Conservation (phyloP, 768 basidiomycete species). For the Cystoderma amianthinum region DNA sequence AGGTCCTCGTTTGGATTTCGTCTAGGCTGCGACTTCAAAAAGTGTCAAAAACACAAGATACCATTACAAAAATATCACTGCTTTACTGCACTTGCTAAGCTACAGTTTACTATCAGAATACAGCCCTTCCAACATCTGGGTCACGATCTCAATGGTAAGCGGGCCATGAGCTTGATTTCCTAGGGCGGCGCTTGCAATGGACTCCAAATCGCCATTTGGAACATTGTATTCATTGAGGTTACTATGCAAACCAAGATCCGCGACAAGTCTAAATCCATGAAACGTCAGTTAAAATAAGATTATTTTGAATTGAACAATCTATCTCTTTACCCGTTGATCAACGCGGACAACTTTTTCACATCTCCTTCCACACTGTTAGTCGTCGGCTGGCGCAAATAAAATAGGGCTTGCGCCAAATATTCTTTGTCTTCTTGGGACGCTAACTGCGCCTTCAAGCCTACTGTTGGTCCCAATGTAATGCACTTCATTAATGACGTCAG, state of each 20-base stretch:
- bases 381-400: conserved; percentile 51
- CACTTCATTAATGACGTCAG: conserved; percentile 36
- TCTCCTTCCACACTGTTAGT: conserved; percentile 65
- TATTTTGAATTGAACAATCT: background rate
- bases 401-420: conserved; percentile 46
- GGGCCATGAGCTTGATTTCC: conserved; percentile 32
- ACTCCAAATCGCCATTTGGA: conserved; percentile 44
- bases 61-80: background rate
- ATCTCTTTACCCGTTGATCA: conserved; percentile 46
- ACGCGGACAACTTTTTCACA: conserved; percentile 39
- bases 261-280: conserved; percentile 44
- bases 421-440: conserved; percentile 60
- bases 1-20: no score
- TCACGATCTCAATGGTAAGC: conserved; percentile 26
- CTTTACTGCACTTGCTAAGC: background rate
- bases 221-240: conserved; percentile 58
- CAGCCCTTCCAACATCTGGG: conserved; percentile 42
- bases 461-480: conserved; percentile 61
- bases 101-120: conserved; percentile 23
- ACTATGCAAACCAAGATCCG: conserved; percentile 48
- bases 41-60: background rate
- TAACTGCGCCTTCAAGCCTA: conserved; percentile 49
- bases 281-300: no score
- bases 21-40: no score
- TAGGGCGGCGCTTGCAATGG: conserved; percentile 44